phyloP scores from a whole-genome alignment of 1,284 basidiomycete species.

The Cutaneotrichosporon daszewskae region DNA sequence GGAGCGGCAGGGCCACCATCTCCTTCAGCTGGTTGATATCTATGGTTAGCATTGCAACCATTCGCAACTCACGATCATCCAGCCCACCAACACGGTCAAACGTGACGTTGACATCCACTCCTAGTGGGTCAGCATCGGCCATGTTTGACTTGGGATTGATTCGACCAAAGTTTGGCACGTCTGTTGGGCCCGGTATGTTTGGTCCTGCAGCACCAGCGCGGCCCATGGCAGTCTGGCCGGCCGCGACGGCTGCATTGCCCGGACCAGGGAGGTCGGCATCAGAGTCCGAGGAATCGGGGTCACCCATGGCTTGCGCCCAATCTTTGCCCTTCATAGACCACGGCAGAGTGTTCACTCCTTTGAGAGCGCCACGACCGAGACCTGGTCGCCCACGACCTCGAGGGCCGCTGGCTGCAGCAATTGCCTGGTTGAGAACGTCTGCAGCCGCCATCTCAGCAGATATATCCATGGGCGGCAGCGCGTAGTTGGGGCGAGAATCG shows the following conservation, averaged over 20 bases:
- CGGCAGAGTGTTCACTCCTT: constrained; percentile 19
- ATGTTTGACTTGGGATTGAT: constrained; percentile 56
- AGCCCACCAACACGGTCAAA: constrained; percentile 97
- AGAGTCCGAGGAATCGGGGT: constrained; percentile 41
- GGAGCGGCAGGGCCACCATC: constrained; percentile 91
- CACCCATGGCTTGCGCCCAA: constrained; percentile 39
- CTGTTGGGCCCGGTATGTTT: constrained; percentile 60
- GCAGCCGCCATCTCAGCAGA: constrained; percentile 28
- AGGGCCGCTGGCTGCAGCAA: constrained; percentile 29
- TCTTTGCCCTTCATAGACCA: constrained; percentile 32
- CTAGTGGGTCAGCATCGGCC: constrained; percentile 95
- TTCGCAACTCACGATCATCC: constrained; percentile 59
- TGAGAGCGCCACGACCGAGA: constrained; percentile 25
- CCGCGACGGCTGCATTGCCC: constrained; percentile 1
- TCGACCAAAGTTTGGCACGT: constrained; percentile 44
- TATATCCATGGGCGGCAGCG: constrained; percentile 40
- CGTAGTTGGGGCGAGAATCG: constrained; percentile 41
- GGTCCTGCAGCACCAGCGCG: constrained; percentile 61
- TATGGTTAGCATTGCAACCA: constrained; percentile 44
- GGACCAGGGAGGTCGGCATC: constrained; percentile 12
- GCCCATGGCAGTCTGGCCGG: background rate
- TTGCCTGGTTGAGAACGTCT: constrained; percentile 24
- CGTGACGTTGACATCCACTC: constrained; percentile 86
- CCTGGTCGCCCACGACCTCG: no score
- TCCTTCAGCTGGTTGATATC: constrained; percentile 95